Conservation (phyloP, 257 asterid genomes). For the Solanum megistacrolobum region DNA sequence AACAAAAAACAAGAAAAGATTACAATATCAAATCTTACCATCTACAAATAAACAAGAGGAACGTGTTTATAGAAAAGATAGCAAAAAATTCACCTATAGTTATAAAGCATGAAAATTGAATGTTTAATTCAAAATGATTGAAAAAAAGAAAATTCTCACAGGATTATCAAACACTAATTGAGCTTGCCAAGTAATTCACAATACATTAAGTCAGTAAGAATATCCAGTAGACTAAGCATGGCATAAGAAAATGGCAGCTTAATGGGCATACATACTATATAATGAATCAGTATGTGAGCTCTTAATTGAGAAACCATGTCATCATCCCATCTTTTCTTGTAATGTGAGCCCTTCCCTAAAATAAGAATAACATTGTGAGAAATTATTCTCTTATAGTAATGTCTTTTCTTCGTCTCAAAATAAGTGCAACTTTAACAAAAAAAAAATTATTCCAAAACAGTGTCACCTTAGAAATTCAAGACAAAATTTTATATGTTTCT, state of each 20-base stretch:
- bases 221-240: not conserved
- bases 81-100: not conserved
- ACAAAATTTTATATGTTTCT: too few relatives aligned
- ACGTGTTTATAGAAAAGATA: not conserved
- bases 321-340: conserved; percentile 81
- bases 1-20: conserved; percentile 47
- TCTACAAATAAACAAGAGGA: conserved; percentile 29
- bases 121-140: not conserved
- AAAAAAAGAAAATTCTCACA: not conserved
- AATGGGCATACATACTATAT: conserved; percentile 33
- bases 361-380: not conserved
- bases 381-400: not conserved
- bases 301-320: conserved; percentile 73
- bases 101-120: not conserved
- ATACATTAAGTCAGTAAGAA: not conserved
- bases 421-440: too few relatives aligned
- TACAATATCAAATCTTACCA: conserved; percentile 61
- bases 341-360: conserved; percentile 44
- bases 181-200: not conserved
- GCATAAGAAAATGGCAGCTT: not conserved
- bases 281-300: conserved; percentile 41
- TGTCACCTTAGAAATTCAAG: too few relatives aligned
- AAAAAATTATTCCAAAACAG: too few relatives aligned
- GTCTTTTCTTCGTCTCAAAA: too few relatives aligned
- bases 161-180: not conserved